Evolutionary conservation across 306 rosid species (phyloP).

Genomic region (Heteromeles arbutifolia): DNA sequence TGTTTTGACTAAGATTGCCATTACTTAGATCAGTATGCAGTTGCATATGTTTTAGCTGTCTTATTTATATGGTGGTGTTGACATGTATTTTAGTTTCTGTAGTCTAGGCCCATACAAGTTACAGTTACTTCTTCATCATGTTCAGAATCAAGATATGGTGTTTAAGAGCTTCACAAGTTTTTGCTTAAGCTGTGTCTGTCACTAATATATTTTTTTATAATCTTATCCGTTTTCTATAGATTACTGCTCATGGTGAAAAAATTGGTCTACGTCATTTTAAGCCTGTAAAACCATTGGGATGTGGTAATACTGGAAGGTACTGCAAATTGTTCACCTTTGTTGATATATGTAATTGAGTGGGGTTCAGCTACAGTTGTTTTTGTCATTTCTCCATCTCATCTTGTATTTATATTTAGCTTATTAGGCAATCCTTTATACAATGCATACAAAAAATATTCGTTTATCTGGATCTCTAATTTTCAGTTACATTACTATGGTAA

Average conservation of each 20-base stretch:
- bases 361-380: background rate
- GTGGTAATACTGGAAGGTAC: slow-evolving; percentile 97
- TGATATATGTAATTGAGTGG: background rate
- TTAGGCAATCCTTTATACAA: background rate
- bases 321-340: background rate
- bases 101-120: background rate
- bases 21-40: background rate
- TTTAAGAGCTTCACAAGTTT: slow-evolving; percentile 2
- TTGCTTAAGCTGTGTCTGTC: slow-evolving; percentile 1
- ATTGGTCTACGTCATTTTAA: slow-evolving; percentile 75
- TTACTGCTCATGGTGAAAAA: slow-evolving; percentile 50
- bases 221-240: slow-evolving; percentile 31
- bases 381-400: background rate
- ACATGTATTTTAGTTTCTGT: background rate
- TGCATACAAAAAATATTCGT: background rate
- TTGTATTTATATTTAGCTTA: background rate
- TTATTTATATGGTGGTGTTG: background rate
- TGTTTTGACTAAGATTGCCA: background rate
- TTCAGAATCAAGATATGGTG: background rate
- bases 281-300: slow-evolving; percentile 82
- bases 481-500: slow-evolving; percentile 10
- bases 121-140: background rate
- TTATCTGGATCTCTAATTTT: background rate
- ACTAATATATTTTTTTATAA: background rate
- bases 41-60: background rate